Percentiles rank a stretch among this genome's conserved stretches.
phyloP scores from a whole-genome alignment of 2,329 filamentous ascomycete species.

The Pleurostoma richardsiae region DNA sequence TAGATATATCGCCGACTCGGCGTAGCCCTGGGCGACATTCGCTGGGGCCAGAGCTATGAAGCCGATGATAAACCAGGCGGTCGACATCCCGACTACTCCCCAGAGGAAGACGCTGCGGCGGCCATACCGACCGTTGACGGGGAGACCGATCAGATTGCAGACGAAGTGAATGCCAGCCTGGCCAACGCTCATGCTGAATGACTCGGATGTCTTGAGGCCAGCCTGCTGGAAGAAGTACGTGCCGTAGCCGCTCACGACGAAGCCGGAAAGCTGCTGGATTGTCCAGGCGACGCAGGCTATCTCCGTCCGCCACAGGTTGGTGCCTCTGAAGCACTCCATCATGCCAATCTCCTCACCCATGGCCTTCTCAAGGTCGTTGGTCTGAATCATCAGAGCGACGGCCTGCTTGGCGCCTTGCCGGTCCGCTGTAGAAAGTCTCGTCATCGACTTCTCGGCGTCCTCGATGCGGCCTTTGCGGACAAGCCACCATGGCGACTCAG shows the following conservation, averaged over 20 bases:
- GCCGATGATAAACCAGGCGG: constrained; percentile 35
- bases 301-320: constrained; percentile 17
- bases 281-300: constrained; percentile 31
- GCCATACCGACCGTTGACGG: constrained; percentile 34
- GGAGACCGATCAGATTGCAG: constrained; percentile 41
- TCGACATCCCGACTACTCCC: constrained; percentile 32
- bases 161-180: constrained; percentile 37
- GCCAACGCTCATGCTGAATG: constrained; percentile 33
- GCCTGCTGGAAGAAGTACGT: constrained; percentile 38
- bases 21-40: constrained; percentile 27
- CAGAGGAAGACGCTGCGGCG: constrained; percentile 38
- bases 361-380: neutral
- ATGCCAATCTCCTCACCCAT: constrained; percentile 16
- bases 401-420: neutral
- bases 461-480: constrained; percentile 20
- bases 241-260: constrained; percentile 27
- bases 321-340: constrained; percentile 16
- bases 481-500: constrained; percentile 38
- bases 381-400: neutral
- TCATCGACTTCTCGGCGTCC: neutral
- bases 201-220: constrained; percentile 29
- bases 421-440: neutral
- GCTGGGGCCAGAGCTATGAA: constrained; percentile 35
- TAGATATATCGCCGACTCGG: constrained; percentile 34
- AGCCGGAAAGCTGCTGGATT: constrained; percentile 29